Conservation (phyloP, 2,329 filamentous ascomycete species). For the Teratosphaeria gauchensis region DNA sequence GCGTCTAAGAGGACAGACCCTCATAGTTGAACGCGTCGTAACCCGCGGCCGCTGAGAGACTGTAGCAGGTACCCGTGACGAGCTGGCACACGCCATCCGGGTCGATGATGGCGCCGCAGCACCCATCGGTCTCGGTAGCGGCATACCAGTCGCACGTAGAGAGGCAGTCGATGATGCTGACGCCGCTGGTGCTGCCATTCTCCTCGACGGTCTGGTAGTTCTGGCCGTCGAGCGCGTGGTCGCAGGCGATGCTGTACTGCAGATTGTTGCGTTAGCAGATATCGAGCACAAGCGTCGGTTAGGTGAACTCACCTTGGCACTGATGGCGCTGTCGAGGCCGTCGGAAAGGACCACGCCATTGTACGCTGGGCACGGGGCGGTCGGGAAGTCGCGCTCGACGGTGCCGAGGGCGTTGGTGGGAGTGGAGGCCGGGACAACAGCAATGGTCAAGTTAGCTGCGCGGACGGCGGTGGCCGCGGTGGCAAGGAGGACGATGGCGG, state of each 20-base stretch:
- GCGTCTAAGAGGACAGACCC: neutral
- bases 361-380: neutral
- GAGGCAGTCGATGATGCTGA: neutral
- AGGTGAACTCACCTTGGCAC: neutral
- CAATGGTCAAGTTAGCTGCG: neutral
- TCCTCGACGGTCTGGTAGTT: neutral
- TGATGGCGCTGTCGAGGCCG: neutral
- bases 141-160: neutral
- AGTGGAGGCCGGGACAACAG: neutral
- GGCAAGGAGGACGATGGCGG: neutral
- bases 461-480: neutral
- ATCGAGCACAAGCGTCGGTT: neutral
- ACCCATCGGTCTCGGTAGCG: neutral
- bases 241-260: neutral
- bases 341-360: neutral
- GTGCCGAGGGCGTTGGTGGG: neutral
- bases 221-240: neutral
- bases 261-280: neutral
- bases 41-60: neutral
- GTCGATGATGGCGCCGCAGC: neutral
- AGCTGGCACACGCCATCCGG: neutral
- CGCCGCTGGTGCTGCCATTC: neutral
- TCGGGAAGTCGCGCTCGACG: neutral
- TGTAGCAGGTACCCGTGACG: neutral
- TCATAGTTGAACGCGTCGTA: neutral